Base-by-base conservation (phyloP, 768 basidiomycete species). In the Nidularia pulvinata region DNA sequence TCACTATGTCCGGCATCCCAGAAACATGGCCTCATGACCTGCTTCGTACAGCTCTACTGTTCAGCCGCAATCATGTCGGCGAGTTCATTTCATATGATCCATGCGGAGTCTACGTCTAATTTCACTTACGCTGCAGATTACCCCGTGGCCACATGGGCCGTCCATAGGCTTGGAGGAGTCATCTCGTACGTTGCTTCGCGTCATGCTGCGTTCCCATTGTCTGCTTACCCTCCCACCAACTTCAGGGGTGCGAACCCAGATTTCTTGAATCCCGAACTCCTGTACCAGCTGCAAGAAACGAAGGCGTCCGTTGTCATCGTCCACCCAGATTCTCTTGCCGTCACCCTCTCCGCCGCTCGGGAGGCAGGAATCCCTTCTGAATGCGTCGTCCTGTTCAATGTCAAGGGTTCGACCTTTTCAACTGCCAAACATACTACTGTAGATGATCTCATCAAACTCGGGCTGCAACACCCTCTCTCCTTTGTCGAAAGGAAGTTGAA, bases 61-160 rank as follows among this genome's bases (percentile, higher is more conserved):
- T 82, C 64, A 85, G 85, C 55, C 77, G 83, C 32, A 90, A 90
- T 62, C 84, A 88, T 59, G 63, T 88, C 42, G 86, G 85, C 83
- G 56, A 42, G 75, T 61, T 33, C 16, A 49, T 11, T 33, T 9
- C 34, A 36, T 30, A 30, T 30, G 13, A 19, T 13, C 30, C 16
- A 32, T 16, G 13, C 25, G 25, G 25, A 30, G 25, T 30, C 25
- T 4, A 47, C 46, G 6, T 19, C 46, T 11, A 47, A 25, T 11
- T 47, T 6, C 13, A 47, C 11, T 9, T 32, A 13, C 13, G 13
- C 9, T 10, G 4, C 34, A 86, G 78, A 86, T 69, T 82, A 83
- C 57, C 73, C 81, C 2, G 66, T 84, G 36, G 79, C 75, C 2
- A 75, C 81, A 22, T 83, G 83, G 78, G 84, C 84, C 1, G 69